Base-by-base conservation (phyloP, 164 flowering plant species). In the Dillenia turbinata region DNA sequence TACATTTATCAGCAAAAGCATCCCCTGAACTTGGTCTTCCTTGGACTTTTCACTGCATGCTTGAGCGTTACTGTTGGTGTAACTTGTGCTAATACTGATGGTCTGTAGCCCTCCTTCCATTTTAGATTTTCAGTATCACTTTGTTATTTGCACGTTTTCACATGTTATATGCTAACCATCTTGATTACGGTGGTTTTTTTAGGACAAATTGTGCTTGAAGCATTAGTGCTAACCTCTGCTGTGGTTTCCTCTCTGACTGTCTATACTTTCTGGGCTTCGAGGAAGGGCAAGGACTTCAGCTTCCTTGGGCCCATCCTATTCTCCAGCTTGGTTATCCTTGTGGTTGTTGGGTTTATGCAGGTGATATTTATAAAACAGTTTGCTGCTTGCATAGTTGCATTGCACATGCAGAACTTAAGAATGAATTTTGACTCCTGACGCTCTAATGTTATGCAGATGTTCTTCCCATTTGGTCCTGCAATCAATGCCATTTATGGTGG, bases 201-300 rank as follows among this genome's bases (percentile, higher is more conserved):
- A 94, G 98, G 97, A 56, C 81, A 56, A 65, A 85, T 94, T 71
- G 98, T 94, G 63, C 95, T 94, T 46, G 86, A 94, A 77, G 98
- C 98, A 40, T 70, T 90, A 46, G 78, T 94, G 66, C 70, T 94
- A 65, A 94, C 98, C 49, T 84, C 95, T 55, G 89, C 92, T 19
- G 95, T 94, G 51, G 96, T 94, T 59, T 74, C 69, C 54, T 71
- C 92, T 64, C 75, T 94, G 56, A 94, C 98, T 63, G 98, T 77
- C 0, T 94, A 94, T 71, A 87, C 96, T 45, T 94, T 94, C 93
- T 94, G 97, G 98, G 98, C 98, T 58, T 66, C 95, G 19, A 90
- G 84, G 91, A 94, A 86, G 79, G 98, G 98, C 74, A 86, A 91
- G 78, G 98, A 94, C 77, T 94, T 94, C 83, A 86, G 88, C 76